These are phyloP conservation scores for Rosellinia necatrix DNA, from an alignment of 2,329 filamentous ascomycete genomes.

Conservation along the genomic window DNA sequence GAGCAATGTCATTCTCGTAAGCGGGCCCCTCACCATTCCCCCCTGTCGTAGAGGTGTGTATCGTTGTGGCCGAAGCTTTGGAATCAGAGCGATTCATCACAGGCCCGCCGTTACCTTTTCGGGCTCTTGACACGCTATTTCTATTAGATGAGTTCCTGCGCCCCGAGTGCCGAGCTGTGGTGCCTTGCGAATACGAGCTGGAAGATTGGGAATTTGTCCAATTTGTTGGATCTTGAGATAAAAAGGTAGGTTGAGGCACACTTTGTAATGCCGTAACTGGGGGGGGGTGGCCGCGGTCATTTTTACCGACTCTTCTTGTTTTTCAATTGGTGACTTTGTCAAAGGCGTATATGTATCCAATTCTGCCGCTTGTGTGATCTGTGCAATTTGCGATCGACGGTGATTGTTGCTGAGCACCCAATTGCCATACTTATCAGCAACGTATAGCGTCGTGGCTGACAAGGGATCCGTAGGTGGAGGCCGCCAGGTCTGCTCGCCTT, in stretches of 20 bases:
- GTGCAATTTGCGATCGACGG: conserved; percentile 32
- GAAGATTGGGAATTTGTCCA: conserved; percentile 39
- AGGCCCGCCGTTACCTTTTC: conserved; percentile 27
- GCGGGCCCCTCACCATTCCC: conserved; percentile 41
- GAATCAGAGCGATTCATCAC: conserved; percentile 35
- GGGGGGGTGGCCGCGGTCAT: conserved; percentile 33
- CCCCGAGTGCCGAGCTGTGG: conserved; percentile 28
- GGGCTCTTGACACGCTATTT: conserved; percentile 28
- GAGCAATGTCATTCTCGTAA: conserved; percentile 38
- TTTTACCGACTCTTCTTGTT: conserved; percentile 32
- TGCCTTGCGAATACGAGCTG: conserved; percentile 46
- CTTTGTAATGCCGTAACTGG: conserved; percentile 32
- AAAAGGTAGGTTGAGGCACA: conserved; percentile 41
- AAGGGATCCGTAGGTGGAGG: conserved; percentile 52
- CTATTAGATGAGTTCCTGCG: conserved; percentile 23
- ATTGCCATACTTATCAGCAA: conserved; percentile 58
- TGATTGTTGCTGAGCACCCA: conserved; percentile 54
- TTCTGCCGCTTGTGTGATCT: conserved; percentile 31
- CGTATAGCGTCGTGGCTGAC: conserved; percentile 53
- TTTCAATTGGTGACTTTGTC: conserved; percentile 40
- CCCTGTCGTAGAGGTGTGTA: conserved; percentile 39
- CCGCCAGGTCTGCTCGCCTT: conserved; percentile 54
- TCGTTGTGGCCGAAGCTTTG: conserved; percentile 46
- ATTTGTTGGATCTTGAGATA: conserved; percentile 28
- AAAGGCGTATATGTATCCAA: conserved; percentile 39